These are phyloP conservation scores for Omphalotus guepiniiformis DNA, from an alignment of 768 basidiomycete species.

Conservation along the genomic window DNA sequence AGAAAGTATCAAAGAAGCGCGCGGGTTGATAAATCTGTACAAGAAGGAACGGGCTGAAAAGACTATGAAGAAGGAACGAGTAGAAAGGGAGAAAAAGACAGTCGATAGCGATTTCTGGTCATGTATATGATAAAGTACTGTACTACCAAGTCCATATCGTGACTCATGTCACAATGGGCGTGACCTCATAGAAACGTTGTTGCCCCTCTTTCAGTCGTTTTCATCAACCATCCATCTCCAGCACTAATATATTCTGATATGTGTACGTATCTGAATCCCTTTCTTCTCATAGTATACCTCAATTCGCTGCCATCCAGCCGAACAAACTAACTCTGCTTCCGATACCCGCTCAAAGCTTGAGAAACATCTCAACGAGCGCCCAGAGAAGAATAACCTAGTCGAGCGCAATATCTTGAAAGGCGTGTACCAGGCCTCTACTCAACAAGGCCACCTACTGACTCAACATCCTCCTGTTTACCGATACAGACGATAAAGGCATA, in stretches of 20 bases:
- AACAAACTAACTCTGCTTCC: slow-evolving; percentile 14
- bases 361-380: slow-evolving; percentile 46
- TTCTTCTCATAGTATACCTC: not conserved
- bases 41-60: slow-evolving; percentile 14
- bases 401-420: slow-evolving; percentile 72
- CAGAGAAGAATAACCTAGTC: slow-evolving; percentile 58
- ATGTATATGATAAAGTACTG: slow-evolving; percentile 11
- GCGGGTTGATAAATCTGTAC: slow-evolving; percentile 16
- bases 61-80: slow-evolving; percentile 1
- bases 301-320: slow-evolving; percentile 1
- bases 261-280: not conserved
- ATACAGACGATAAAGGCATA: slow-evolving; percentile 54
- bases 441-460: not conserved
- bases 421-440: slow-evolving; percentile 15
- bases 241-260: slow-evolving; percentile 20
- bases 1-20: slow-evolving; percentile 19
- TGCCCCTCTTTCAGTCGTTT: too few relatives aligned
- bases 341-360: slow-evolving; percentile 45
- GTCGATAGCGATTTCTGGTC: slow-evolving; percentile 13
- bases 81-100: slow-evolving; percentile 5
- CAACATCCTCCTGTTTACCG: not conserved
- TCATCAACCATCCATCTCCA: slow-evolving; percentile 8
- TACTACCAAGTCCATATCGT: slow-evolving; percentile 5
- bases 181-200: too few relatives aligned
- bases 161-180: not conserved